Base-by-base conservation (phyloP, 805 yeast species). In the Naumovozyma baii region DNA sequence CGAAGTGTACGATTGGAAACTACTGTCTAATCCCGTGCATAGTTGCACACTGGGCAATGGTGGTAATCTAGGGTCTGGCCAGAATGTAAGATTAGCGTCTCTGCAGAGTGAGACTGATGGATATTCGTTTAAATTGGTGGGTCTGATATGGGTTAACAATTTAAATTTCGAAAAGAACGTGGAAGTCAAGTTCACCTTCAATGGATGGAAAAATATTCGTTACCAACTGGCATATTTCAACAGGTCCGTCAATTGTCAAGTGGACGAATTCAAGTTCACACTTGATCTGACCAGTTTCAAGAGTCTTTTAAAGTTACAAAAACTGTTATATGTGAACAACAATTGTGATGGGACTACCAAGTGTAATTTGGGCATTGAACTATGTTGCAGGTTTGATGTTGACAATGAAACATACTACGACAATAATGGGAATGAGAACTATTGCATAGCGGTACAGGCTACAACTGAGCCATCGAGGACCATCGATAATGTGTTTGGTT, bases 391-490 rank as follows among this genome's bases (percentile, higher is more conserved):
- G 4, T 60, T 60, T 40, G 55, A 57, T 40, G 62, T 57, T 4
- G 54, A 55, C 35, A 48, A 51, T 31, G 59, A 55, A 37, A 58
- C 62, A 1, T 61, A 52, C 39, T 61, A 61, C 42, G 66, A 61
- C 40, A 61, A 61, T 41, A 61, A 61, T 37, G 55, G 58, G 35
- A 54, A 57, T 39, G 45, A 57, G n/a, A 61, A 61, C 42, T 61
- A 55, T 38, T 49, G 50, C 22, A 41, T 59, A 15, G 34, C 44
- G 10, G 31, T 46, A 7, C 14, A 29, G 10, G 43, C 38, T 4
- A 38, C 26, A 10, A 43, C 47, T 3, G 12, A 18, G 20, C 26
- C 10, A 22, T 7, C 26, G 26, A 22, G 7, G 26, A 22, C 26
- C 7, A 7, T 7, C 26, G 7, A 22, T 10, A 22, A 22, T 7